Evolutionary conservation across 179 eudicot genomes (phyloP).

Genomic region (Corrigiola litoralis): DNA sequence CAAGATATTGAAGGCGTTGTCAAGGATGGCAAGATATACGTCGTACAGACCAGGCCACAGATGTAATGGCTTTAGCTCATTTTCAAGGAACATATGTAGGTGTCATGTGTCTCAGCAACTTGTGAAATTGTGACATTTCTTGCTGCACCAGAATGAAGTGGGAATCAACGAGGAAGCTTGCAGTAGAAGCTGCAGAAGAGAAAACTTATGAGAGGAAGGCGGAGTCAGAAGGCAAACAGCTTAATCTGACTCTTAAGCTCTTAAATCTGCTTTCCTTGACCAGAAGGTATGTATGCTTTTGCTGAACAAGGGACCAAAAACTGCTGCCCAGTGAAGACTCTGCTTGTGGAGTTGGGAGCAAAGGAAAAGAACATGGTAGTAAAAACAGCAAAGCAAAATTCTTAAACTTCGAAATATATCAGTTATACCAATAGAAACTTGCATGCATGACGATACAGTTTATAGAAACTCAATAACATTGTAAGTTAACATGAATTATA

Average conservation of each 20-base stretch:
- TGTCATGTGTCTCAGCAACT: background rate
- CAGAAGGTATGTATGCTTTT: background rate
- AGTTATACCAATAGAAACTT: background rate
- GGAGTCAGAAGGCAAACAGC: background rate
- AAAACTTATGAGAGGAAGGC: background rate
- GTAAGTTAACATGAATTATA: too few relatives aligned
- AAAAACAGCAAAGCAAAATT: background rate
- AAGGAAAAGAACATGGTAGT: background rate
- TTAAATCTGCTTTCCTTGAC: background rate
- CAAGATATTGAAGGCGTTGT: constrained; percentile 98
- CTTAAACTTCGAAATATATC: background rate
- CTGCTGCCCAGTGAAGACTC: background rate
- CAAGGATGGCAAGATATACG: constrained; percentile 67
- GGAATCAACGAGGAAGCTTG: background rate
- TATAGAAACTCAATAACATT: too few relatives aligned
- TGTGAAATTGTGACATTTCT: too few relatives aligned
- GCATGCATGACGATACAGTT: background rate
- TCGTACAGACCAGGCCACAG: constrained; percentile 95
- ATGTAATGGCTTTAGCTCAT: constrained; percentile 45
- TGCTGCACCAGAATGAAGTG: background rate
- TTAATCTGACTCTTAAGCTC: background rate
- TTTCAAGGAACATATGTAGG: background rate
- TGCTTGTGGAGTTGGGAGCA: too few relatives aligned
- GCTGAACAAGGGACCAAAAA: background rate
- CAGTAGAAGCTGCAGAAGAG: background rate